These are phyloP conservation scores for Cucurbitaria berberidis DNA, from an alignment of 2,329 filamentous ascomycete genomes.

Conservation along the genomic window DNA sequence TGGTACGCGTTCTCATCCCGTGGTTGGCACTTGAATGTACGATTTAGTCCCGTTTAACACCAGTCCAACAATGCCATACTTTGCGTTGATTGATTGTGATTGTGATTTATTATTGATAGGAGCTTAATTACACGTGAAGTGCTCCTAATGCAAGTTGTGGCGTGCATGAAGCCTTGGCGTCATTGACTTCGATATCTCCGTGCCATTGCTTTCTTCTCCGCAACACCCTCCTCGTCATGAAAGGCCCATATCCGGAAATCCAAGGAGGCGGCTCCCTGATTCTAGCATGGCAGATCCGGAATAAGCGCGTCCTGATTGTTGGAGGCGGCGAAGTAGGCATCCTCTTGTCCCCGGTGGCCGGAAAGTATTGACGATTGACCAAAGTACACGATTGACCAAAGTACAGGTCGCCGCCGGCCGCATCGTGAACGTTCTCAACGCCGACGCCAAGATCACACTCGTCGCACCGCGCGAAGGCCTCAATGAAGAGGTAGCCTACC, in stretches of 20 bases:
- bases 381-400: slow-evolving; percentile 55
- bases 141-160: slow-evolving; percentile 10
- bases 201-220: slow-evolving; percentile 24
- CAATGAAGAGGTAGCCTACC: slow-evolving; percentile 85
- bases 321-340: slow-evolving; percentile 86
- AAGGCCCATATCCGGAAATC: slow-evolving; percentile 72
- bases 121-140: neutral
- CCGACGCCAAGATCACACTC: slow-evolving; percentile 87
- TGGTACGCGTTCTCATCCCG: slow-evolving; percentile 4
- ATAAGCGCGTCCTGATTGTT: slow-evolving; percentile 88
- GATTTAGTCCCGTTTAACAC: neutral
- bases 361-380: slow-evolving; percentile 44
- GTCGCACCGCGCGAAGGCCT: slow-evolving; percentile 80
- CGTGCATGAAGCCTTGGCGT: slow-evolving; percentile 17
- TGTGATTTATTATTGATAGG: slow-evolving; percentile 5
- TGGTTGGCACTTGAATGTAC: neutral
- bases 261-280: slow-evolving; percentile 93
- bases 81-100: neutral
- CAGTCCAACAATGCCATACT: neutral
- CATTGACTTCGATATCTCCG: slow-evolving; percentile 31
- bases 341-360: neutral
- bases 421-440: slow-evolving; percentile 92
- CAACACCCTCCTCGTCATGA: slow-evolving; percentile 49
- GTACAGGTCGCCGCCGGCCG: slow-evolving; percentile 89
- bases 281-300: slow-evolving; percentile 91